phyloP scores from a whole-genome alignment of 2,329 filamentous ascomycete species.

The Xenoacremonium recifei region DNA sequence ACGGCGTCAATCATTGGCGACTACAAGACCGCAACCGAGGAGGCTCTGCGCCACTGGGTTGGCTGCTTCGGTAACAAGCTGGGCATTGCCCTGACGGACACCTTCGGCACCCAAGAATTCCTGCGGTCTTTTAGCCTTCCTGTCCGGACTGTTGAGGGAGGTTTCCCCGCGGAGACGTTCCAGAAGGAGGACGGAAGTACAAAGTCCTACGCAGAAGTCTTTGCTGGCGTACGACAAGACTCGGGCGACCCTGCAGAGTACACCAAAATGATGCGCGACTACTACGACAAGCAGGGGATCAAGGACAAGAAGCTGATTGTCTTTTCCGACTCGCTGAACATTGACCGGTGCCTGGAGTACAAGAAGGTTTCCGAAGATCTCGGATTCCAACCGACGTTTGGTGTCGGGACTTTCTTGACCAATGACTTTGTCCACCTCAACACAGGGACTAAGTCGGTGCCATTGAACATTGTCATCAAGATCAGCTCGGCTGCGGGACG shows the following conservation, averaged over 20 bases:
- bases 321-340: constrained; percentile 92
- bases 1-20: constrained; percentile 87
- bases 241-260: constrained; percentile 83
- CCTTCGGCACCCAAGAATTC: constrained; percentile 90
- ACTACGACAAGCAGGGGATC: constrained; percentile 76
- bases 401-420: constrained; percentile 92
- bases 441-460: constrained; percentile 79
- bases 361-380: constrained; percentile 77
- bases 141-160: constrained; percentile 44
- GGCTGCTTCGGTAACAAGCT: constrained; percentile 84
- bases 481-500: constrained; percentile 79
- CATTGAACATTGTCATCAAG: constrained; percentile 98
- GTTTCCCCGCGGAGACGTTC: constrained; percentile 41
- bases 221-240: constrained; percentile 83
- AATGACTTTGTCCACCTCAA: constrained; percentile 82
- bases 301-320: constrained; percentile 83
- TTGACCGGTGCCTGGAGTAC: constrained; percentile 88
- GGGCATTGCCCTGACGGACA: constrained; percentile 90
- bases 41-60: constrained; percentile 84
- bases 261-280: constrained; percentile 73
- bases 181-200: constrained; percentile 37
- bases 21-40: constrained; percentile 81
- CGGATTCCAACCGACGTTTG: constrained; percentile 85
- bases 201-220: constrained; percentile 76
- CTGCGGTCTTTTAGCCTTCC: constrained; percentile 77